phyloP scores from a whole-genome alignment of 495 filamentous ascomycete species.

The Baudoinia panamericana region DNA sequence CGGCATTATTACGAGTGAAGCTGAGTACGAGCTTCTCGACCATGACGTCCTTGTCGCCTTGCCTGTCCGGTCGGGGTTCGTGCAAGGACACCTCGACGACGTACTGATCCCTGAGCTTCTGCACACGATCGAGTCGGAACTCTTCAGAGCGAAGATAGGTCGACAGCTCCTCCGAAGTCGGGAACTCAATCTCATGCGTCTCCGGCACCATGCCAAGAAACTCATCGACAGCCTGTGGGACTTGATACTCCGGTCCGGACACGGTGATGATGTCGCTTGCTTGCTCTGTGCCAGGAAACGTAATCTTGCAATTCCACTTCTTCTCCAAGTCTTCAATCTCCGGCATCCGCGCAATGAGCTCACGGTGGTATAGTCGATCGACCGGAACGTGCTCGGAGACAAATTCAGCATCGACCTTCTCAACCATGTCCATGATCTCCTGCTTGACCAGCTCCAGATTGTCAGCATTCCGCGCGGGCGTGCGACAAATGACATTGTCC shows the following conservation, averaged over 20 bases:
- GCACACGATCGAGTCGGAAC: slow-evolving; percentile 62
- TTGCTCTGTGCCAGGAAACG: slow-evolving; percentile 91
- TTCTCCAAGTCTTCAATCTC: slow-evolving; percentile 92
- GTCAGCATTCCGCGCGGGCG: slow-evolving; percentile 90
- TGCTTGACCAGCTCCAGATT: slow-evolving; percentile 94
- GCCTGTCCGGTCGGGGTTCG: slow-evolving; percentile 24
- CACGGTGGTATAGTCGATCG: slow-evolving; percentile 88
- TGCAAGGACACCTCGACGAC: slow-evolving; percentile 69
- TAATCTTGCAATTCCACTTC: slow-evolving; percentile 97
- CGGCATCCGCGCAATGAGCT: slow-evolving; percentile 70
- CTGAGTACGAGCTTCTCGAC: slow-evolving; percentile 47
- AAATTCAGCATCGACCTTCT: slow-evolving; percentile 87
- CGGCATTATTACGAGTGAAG: slow-evolving; percentile 95
- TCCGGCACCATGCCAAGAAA: slow-evolving; percentile 96
- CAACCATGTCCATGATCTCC: slow-evolving; percentile 70
- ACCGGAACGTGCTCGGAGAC: slow-evolving; percentile 84
- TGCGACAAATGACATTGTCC: slow-evolving; percentile 97
- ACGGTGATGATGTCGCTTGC: slow-evolving; percentile 93
- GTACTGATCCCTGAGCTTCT: slow-evolving; percentile 79
- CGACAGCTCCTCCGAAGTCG: slow-evolving; percentile 55
- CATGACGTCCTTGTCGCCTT: slow-evolving; percentile 23
- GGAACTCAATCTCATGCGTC: slow-evolving; percentile 77
- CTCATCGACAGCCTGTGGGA: slow-evolving; percentile 87
- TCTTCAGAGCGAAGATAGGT: slow-evolving; percentile 65
- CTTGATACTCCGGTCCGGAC: slow-evolving; percentile 92